A percentile compares a stretch with the other conserved stretches of the same genome.
Conservation (phyloP, 2,329 filamentous ascomycete genomes). For the Nannizzia gypsea region DNA sequence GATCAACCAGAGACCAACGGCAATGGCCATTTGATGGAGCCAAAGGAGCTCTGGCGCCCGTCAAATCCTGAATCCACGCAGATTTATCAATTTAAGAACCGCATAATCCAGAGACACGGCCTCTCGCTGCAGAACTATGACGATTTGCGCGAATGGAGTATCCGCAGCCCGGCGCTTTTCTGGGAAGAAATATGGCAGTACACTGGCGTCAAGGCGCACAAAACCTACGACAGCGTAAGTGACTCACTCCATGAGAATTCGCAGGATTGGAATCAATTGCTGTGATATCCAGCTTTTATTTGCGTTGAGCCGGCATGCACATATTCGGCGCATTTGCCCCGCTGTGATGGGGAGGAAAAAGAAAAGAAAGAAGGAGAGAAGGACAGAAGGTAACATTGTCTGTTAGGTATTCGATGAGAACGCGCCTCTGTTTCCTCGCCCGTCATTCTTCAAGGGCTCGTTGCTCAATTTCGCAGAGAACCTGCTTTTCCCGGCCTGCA, state of each 20-base stretch:
- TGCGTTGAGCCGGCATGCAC: neutral
- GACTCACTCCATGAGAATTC: neutral
- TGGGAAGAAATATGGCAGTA: slow-evolving; percentile 82
- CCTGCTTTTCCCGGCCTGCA: slow-evolving; percentile 61
- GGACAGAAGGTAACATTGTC: neutral
- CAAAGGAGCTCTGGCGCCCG: slow-evolving; percentile 58
- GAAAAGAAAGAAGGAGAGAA: neutral
- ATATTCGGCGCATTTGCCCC: neutral
- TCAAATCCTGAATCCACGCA: slow-evolving; percentile 53
- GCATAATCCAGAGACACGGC: slow-evolving; percentile 55
- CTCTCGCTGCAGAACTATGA: slow-evolving; percentile 55
- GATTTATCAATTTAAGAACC: slow-evolving; percentile 60
- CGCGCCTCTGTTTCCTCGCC: slow-evolving; percentile 70
- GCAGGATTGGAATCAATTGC: neutral
- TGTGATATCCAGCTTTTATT: neutral
- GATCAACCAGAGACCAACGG: slow-evolving; percentile 9
- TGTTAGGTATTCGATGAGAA: slow-evolving; percentile 54
- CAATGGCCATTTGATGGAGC: slow-evolving; percentile 6
- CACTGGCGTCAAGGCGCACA: slow-evolving; percentile 60
- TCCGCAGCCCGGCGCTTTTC: slow-evolving; percentile 61
- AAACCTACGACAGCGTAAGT: slow-evolving; percentile 38
- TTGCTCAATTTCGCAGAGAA: slow-evolving; percentile 92
- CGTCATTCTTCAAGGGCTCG: slow-evolving; percentile 69
- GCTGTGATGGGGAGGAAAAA: neutral
- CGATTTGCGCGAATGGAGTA: slow-evolving; percentile 75